phyloP scores from a whole-genome alignment of 768 basidiomycete genomes.

The Amanita phalloides region DNA sequence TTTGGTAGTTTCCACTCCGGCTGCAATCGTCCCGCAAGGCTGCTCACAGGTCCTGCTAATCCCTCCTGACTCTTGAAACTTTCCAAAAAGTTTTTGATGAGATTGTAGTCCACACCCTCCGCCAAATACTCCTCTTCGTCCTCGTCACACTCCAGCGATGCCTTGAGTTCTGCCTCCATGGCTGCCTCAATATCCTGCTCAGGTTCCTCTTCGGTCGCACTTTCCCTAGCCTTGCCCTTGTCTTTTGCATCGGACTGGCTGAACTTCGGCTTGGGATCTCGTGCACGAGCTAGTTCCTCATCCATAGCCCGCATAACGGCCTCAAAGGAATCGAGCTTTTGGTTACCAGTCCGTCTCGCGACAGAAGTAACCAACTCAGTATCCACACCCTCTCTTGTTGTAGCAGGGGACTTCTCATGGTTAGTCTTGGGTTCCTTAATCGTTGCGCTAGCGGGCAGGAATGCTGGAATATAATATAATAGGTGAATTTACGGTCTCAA shows the following conservation, averaged over 20 bases:
- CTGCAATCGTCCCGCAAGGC: slow-evolving; percentile 75
- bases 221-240: slow-evolving; percentile 38
- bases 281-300: slow-evolving; percentile 51
- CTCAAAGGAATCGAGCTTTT: slow-evolving; percentile 85
- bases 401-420: not conserved
- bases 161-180: slow-evolving; percentile 83
- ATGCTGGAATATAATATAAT: slow-evolving; percentile 28
- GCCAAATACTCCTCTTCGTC: slow-evolving; percentile 41
- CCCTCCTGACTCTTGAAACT: slow-evolving; percentile 92
- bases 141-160: slow-evolving; percentile 40
- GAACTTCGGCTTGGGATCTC: slow-evolving; percentile 14
- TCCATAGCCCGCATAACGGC: slow-evolving; percentile 97
- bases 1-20: slow-evolving; percentile 66
- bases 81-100: slow-evolving; percentile 96
- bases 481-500: slow-evolving; percentile 1
- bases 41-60: slow-evolving; percentile 84
- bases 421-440: slow-evolving; percentile 7
- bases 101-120: slow-evolving; percentile 65
- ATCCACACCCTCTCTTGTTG: not conserved
- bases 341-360: slow-evolving; percentile 39
- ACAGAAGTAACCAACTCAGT: slow-evolving; percentile 15
- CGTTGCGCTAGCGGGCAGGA: slow-evolving; percentile 37
- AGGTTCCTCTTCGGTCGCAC: slow-evolving; percentile 23
- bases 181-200: slow-evolving; percentile 62
- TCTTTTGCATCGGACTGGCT: slow-evolving; percentile 11